A percentile compares a stretch with the other conserved stretches of the same genome.
Evolutionary conservation across 352 stramenopile species (phyloP).

Genomic region (Pelagophyceae sp.): DNA sequence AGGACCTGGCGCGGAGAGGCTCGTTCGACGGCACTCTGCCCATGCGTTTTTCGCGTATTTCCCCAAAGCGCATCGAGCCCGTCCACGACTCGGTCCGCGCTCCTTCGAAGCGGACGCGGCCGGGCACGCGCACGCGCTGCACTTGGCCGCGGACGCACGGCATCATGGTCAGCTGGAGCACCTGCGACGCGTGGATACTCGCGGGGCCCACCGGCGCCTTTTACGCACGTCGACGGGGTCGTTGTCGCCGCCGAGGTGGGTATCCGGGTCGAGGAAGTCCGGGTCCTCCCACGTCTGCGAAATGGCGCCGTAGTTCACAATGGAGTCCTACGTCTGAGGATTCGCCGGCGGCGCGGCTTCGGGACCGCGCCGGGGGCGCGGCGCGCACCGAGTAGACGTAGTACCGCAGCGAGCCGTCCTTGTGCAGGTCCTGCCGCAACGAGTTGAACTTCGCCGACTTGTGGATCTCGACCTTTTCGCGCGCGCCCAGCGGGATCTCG

Average conservation of each 20-base stretch:
- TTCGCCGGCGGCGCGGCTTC: no score
- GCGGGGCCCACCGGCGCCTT: no score
- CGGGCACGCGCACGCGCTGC: conserved; percentile 75
- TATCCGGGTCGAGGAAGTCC: conserved; percentile 58
- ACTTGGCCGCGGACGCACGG: conserved; percentile 62
- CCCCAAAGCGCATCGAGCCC: no score
- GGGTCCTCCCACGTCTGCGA: conserved; percentile 82
- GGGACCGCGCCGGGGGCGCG: no score
- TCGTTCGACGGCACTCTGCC: no score
- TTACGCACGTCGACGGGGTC: conserved; percentile 74
- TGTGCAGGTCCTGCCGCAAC: conserved; percentile 78
- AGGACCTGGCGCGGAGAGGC: no score
- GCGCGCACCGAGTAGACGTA: neutral
- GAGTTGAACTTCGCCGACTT: conserved; percentile 69
- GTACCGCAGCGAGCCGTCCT: conserved; percentile 37
- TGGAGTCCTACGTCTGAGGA: neutral
- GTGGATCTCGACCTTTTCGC: conserved; percentile 77
- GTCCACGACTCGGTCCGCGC: no score
- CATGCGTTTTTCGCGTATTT: no score
- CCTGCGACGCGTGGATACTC: no score
- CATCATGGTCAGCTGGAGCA: conserved; percentile 59
- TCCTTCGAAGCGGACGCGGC: no score
- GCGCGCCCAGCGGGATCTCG: conserved; percentile 63
- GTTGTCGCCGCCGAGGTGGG: conserved; percentile 61
- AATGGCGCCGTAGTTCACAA: conserved; percentile 71